A percentile compares a stretch with the other conserved stretches of the same genome.
Conservation (phyloP, 352 stramenopile species). For the Plasmopara halstedii region DNA sequence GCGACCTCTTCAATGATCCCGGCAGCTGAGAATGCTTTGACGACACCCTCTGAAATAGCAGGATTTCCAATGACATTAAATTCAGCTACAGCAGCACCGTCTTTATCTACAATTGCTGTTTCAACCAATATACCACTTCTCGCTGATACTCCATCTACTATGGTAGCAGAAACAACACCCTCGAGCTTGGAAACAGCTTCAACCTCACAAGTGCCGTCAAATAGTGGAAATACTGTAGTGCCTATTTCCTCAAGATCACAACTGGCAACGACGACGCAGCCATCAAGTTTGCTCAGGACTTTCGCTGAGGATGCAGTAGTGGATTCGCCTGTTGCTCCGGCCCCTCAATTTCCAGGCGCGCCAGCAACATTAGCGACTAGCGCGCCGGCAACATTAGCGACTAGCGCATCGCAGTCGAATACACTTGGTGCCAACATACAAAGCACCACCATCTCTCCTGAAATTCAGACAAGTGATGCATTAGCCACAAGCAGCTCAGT, state of each 20-base stretch:
- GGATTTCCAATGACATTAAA: no score
- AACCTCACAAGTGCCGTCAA: not conserved
- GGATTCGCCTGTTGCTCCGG: constrained; percentile 1
- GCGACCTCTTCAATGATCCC: no score
- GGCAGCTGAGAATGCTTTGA: no score
- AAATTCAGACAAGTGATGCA: not conserved
- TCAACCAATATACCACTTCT: constrained; percentile 7
- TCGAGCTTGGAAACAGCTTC: not conserved
- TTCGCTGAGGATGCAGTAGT: constrained; percentile 1
- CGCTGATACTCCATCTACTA: constrained; percentile 5
- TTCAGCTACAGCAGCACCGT: not conserved
- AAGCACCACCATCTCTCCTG: not conserved
- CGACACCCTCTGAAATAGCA: no score
- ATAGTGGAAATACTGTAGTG: not conserved
- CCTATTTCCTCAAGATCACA: constrained; percentile 1
- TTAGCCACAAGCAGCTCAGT: not conserved
- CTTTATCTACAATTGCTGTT: constrained; percentile 1
- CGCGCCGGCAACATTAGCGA: constrained; percentile 1
- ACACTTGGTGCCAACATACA: not conserved
- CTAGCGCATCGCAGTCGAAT: constrained; percentile 1
- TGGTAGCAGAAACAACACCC: not conserved
- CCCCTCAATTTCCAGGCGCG: constrained; percentile 4
- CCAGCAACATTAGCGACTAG: constrained; percentile 1
- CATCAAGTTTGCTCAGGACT: not conserved
- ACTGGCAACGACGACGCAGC: not conserved